A percentile compares a stretch with the other conserved stretches of the same genome.
Evolutionary conservation across 78 protist genomes (phyloP).

Genomic region (Dictyostelium purpureum): DNA sequence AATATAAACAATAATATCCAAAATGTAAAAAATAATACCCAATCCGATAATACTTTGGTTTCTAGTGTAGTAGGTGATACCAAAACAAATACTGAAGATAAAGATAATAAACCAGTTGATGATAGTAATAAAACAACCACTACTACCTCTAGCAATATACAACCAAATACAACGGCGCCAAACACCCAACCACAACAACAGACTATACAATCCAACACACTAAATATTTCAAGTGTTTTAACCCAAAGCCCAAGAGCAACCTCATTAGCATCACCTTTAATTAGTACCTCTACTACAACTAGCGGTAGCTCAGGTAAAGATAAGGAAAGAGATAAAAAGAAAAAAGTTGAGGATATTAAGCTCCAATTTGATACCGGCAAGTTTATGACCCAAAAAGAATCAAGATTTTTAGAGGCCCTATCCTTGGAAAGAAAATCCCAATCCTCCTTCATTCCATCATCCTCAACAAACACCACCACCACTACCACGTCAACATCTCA

Average conservation of each 20-base stretch:
- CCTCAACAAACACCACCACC: neutral
- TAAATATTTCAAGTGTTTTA: neutral
- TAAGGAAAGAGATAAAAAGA: conserved; percentile 59
- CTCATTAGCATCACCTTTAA: neutral
- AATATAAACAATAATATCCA: neutral
- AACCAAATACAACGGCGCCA: no score
- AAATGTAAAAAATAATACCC: neutral
- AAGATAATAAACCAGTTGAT: no score
- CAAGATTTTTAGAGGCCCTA: conserved; percentile 39
- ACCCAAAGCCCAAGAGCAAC: conserved; percentile 14
- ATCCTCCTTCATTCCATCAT: no score
- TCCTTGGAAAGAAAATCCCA: conserved; percentile 53
- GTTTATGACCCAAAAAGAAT: conserved; percentile 17
- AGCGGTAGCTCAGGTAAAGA: neutral
- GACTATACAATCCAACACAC: neutral
- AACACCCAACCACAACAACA: neutral
- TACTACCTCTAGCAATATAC: neutral
- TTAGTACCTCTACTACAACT: neutral
- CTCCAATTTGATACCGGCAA: conserved; percentile 65
- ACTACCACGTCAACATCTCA: neutral
- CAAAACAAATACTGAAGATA: neutral
- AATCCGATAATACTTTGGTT: neutral
- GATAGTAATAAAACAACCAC: no score
- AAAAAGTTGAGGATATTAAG: conserved; percentile 65
- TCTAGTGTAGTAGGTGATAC: neutral